A percentile compares a stretch with the other conserved stretches of the same genome.
Evolutionary conservation across 441 rosid genomes (phyloP).

Genomic region (Gossypium davidsonii): DNA sequence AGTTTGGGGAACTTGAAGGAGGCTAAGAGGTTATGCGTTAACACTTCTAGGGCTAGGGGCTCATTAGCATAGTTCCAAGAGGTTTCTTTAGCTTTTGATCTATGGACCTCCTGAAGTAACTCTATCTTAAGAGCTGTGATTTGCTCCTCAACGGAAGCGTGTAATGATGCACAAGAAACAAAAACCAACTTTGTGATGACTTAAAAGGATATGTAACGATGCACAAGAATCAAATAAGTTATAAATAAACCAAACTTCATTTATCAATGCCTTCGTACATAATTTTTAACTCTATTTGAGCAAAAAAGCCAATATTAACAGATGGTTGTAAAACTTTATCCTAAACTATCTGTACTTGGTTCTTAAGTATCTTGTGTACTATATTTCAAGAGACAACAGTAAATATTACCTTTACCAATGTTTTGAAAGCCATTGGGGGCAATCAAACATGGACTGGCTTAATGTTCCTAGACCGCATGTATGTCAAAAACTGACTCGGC

Average conservation of each 20-base stretch:
- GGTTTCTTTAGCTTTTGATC: too few species aligned
- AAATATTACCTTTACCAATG: neutral
- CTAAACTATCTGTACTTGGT: neutral
- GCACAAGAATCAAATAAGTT: neutral
- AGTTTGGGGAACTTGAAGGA: too few species aligned
- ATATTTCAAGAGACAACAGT: neutral
- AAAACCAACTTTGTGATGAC: too few species aligned
- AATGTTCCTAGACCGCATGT: slow-evolving; percentile 52
- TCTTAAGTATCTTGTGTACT: neutral
- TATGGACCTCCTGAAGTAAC: too few species aligned
- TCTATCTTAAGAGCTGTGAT: too few species aligned
- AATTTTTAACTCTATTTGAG: neutral
- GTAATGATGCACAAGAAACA: too few species aligned
- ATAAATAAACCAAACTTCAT: neutral
- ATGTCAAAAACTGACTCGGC: slow-evolving; percentile 69
- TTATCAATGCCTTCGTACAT: neutral
- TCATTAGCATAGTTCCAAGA: too few species aligned
- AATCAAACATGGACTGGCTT: slow-evolving; percentile 30
- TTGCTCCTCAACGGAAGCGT: too few species aligned
- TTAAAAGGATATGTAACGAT: neutral
- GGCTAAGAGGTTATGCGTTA: too few species aligned
- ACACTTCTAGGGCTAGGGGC: too few species aligned
- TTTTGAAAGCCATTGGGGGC: neutral
- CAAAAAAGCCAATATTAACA: neutral
- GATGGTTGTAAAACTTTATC: neutral